phyloP scores from a whole-genome alignment of 1,284 basidiomycete genomes.

The Porphyrellus sp. region DNA sequence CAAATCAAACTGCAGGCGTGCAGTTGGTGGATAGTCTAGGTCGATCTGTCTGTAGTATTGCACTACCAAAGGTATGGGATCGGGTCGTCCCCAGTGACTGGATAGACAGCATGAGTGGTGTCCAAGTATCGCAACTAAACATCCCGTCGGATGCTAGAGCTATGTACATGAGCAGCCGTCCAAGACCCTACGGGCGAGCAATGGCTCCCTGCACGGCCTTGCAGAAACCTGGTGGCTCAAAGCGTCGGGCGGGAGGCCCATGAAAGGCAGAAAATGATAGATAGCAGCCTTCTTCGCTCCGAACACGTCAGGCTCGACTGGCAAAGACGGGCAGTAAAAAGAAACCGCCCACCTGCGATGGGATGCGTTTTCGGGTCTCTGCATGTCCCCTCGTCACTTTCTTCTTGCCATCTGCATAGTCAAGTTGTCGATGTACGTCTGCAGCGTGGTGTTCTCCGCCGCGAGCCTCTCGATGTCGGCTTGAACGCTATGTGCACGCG shows the following conservation, averaged over 20 bases:
- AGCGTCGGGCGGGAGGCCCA: neutral
- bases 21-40: neutral
- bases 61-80: neutral
- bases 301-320: neutral
- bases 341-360: conserved; percentile 5
- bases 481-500: conserved; percentile 66
- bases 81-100: neutral
- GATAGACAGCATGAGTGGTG: neutral
- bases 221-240: neutral
- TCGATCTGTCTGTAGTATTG: neutral
- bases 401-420: conserved; percentile 80
- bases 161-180: conserved; percentile 15
- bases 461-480: conserved; percentile 72
- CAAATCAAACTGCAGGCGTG: neutral
- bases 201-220: neutral
- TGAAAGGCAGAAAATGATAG: neutral
- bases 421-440: conserved; percentile 86
- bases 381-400: conserved; percentile 39
- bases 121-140: neutral
- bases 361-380: neutral
- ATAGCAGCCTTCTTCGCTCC: neutral
- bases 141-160: neutral
- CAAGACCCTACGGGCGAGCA: neutral
- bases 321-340: neutral
- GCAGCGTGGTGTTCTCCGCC: conserved; percentile 76